Evolutionary conservation across 306 rosid genomes (phyloP), one percentile per base, ranked within the genome.

Genomic region (Comarum palustre): DNA sequence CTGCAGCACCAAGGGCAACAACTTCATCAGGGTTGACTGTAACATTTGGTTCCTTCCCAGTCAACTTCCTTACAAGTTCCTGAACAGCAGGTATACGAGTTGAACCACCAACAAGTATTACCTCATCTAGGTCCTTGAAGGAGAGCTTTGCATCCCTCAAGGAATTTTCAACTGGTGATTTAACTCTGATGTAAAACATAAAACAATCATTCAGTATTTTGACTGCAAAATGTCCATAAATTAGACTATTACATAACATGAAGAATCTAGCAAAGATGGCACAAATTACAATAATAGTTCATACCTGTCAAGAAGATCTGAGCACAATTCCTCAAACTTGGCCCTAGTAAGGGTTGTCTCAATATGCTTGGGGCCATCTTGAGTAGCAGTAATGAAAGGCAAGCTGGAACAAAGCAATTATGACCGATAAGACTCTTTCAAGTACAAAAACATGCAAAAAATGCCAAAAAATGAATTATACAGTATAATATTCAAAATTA

Each of bases 81-180:
- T 88, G 93, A 74, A 88, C 93, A 54, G 93, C 88, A 17, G 93
- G 96, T 15, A 88, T 90, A 66, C 96, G 88, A 25, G 96, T 90
- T 46, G 96, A 90, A 11, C 93, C 93, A 43, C 96, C 93, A 66
- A 88, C 91, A 51, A 90, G 90, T 57, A 90, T 90, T 45, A 90
- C 93, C 84, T 93, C 98, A 24, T 93, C 98, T 48, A 93, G 5
- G 82, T 93, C 97, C 60, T 86, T 93, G 36, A 86, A 73, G 8
- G 96, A 80, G 68, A 93, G 97, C 59, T 93, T 93, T 48, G 98
- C 98, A 84, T 93, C 98, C 88, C 98, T 91, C 86, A 93, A 85
- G 25, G 98, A 76, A 66, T 86, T 90, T 66, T 93, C 98, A 66
- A 93, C 97, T 1, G 98, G 98, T 42, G 88, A 87, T 82, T 38